Evolutionary conservation across 1,284 basidiomycete species (phyloP).

Genomic region (Pseudozyma hubeiensis): DNA sequence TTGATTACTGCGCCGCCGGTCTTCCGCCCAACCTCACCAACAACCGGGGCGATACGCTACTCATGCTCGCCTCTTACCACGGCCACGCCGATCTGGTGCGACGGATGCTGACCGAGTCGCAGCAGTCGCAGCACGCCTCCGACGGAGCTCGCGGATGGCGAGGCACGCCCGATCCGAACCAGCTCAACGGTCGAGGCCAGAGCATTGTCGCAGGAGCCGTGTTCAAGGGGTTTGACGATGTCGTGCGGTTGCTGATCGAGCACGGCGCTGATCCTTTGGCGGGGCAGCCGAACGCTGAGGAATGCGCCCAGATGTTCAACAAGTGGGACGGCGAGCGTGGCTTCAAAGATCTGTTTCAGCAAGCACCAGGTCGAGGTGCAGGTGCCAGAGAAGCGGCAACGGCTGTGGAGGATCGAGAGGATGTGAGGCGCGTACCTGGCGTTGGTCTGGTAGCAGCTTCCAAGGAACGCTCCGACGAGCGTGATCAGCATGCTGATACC

Average conservation of each 20-base stretch:
- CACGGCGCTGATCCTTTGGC: conserved; percentile 77
- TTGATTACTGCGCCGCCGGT: conserved; percentile 76
- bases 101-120: conserved; percentile 71
- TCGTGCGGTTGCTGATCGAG: conserved; percentile 75
- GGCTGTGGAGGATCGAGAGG: conserved; percentile 54
- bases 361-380: conserved; percentile 43
- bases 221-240: conserved; percentile 78
- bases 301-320: conserved; percentile 72
- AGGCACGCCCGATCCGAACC: conserved; percentile 59
- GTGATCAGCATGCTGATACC: background rate
- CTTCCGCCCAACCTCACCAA: conserved; percentile 84
- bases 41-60: conserved; percentile 70
- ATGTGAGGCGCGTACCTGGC: conserved; percentile 44
- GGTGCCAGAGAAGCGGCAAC: conserved; percentile 42
- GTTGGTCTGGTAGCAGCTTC: conserved; percentile 12
- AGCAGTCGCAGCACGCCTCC: conserved; percentile 1
- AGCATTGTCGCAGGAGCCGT: conserved; percentile 84
- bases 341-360: conserved; percentile 42
- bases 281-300: conserved; percentile 80
- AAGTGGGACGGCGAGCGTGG: conserved; percentile 54
- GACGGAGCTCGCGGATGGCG: conserved; percentile 13
- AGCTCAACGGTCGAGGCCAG: conserved; percentile 80
- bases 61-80: conserved; percentile 85
- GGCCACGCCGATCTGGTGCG: conserved; percentile 76
- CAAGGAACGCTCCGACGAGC: background rate